Evolutionary conservation across 1,139 yeast genomes (phyloP), one percentile per base, ranked within the genome.

Genomic region (Blastobotrys proliferans): DNA sequence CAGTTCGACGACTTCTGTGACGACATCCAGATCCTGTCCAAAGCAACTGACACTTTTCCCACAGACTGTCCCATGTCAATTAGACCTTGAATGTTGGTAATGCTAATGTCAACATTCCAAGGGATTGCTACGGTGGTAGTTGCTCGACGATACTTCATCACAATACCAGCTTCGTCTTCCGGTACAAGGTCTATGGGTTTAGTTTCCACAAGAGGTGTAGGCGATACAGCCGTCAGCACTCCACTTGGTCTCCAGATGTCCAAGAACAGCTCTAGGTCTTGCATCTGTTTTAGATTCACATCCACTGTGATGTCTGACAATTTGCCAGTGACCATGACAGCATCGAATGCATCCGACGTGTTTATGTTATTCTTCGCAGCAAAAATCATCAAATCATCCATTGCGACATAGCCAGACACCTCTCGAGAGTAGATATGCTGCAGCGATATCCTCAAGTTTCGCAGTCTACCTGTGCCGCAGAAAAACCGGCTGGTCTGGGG

Each of bases 361-460:
- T 48, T 40, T 8, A 50, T 46, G 26, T 54, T 47, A 25, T 56
- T 54, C 39, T 61, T 60, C 33, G 59, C 54, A 2, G 53, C 67
- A 10, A 68, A 65, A 10, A 72, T 24, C 22, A 77, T 58, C 4
- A 82, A 62, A 30, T 71, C 67, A n/a, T 76, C 69, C n/a, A 85
- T 62, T 1, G 68, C 66, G 13, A 86, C 64, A 11, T 84, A 80
- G 0, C 94, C 95, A 69, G 95, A 86, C 0, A 83, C 76, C 52
- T 87, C 95, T 49, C 95, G 76, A 0, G 97, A 90, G 58, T 87
- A 92, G 14, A 86, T 79, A 61, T 92, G 98, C 56, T 88, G 96
- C 31, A 92, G 67, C 1, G 90, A 80, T 0, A 92, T 83, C 21
- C 76, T 70, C 11, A 86, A 63, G 3, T 77, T 70, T 17, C 72